Percentiles rank a stretch among this genome's conserved stretches.
phyloP scores from a whole-genome alignment of 176 grass and related monocot species.

The Avena eriantha region DNA sequence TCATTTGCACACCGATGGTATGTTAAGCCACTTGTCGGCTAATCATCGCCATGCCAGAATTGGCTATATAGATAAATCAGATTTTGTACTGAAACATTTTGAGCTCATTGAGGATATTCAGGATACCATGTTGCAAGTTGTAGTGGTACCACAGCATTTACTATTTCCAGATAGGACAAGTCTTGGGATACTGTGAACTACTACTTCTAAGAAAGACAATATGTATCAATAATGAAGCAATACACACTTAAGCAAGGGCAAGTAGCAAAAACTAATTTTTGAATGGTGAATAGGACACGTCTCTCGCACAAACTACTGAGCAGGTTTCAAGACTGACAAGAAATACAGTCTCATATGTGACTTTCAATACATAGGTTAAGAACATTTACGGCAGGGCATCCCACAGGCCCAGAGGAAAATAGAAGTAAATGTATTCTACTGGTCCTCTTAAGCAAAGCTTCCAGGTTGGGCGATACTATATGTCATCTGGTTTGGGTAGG shows the following conservation, averaged over 20 bases:
- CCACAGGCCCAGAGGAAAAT: conserved; percentile 61
- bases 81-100: not conserved
- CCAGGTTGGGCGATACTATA: conserved; percentile 64
- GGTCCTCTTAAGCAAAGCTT: conserved; percentile 66
- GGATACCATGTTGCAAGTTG: not conserved
- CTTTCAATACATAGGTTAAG: conserved; percentile 57
- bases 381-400: conserved; percentile 52
- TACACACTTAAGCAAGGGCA: conserved; percentile 1
- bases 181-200: conserved; percentile 24
- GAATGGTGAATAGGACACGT: conserved; percentile 43
- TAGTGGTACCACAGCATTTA: not conserved
- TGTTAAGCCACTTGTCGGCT: not conserved
- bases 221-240: not conserved
- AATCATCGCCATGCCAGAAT: not conserved
- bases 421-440: conserved; percentile 48
- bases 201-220: conserved; percentile 27
- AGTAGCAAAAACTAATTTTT: conserved; percentile 27
- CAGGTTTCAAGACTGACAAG: conserved; percentile 40
- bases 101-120: conserved; percentile 4
- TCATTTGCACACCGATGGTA: not conserved
- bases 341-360: conserved; percentile 56
- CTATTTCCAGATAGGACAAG: conserved; percentile 26
- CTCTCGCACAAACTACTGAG: conserved; percentile 51
- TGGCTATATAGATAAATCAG: conserved; percentile 1
- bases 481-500: conserved; percentile 79